These are phyloP conservation scores for Tricholoma sp. DNA, from an alignment of 768 basidiomycete species.

Conservation along the genomic window DNA sequence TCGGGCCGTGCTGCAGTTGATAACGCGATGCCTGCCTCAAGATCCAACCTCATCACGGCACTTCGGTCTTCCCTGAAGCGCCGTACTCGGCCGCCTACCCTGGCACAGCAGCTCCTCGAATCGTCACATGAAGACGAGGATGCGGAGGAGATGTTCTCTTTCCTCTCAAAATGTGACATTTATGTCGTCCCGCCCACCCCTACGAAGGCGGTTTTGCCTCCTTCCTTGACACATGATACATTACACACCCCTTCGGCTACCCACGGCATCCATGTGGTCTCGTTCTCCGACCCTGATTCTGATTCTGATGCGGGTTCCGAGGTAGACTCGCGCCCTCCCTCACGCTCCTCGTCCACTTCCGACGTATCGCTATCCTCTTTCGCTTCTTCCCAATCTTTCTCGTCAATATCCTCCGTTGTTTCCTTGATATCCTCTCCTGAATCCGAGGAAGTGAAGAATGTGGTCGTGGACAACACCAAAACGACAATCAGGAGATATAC, in stretches of 20 bases:
- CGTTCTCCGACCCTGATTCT: background rate
- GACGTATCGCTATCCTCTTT: conserved; percentile 8
- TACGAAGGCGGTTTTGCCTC: conserved; percentile 19
- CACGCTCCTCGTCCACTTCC: conserved; percentile 4
- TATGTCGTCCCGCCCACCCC: conserved; percentile 30
- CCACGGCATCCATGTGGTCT: background rate
- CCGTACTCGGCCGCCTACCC: conserved; percentile 20
- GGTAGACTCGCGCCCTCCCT: conserved; percentile 32
- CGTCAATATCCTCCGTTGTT: conserved; percentile 14
- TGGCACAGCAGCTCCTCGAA: conserved; percentile 30
- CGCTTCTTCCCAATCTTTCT: conserved; percentile 3
- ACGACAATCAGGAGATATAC: conserved; percentile 30
- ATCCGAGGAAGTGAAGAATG: conserved; percentile 5
- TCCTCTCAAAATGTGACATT: conserved; percentile 22
- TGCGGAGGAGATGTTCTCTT: conserved; percentile 31
- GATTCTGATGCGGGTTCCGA: conserved; percentile 25
- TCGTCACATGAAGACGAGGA: conserved; percentile 24
- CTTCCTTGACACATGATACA: conserved; percentile 3
- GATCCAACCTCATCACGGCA: conserved; percentile 12
- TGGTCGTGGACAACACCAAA: conserved; percentile 21
- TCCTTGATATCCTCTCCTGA: background rate
- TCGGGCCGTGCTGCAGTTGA: no score
- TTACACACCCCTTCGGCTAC: background rate
- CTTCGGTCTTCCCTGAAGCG: conserved; percentile 15
- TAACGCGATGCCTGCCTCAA: background rate